Evolutionary conservation across 1,139 yeast genomes (phyloP), one percentile per base, ranked within the genome.

Genomic region (Magnusiomyces clavatus): DNA sequence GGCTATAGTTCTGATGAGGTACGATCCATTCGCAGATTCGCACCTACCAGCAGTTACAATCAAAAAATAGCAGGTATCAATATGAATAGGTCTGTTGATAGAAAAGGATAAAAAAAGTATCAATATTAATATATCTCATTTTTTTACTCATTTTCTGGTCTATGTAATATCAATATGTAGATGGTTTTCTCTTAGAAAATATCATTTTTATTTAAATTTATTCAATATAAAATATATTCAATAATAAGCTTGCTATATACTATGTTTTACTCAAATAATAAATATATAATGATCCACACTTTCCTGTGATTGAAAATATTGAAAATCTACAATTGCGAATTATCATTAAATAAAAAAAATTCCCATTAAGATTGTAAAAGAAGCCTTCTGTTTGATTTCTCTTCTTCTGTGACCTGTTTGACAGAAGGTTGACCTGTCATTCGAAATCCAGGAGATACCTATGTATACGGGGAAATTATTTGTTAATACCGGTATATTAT

Each of bases 1-100:
- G 98, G 98, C 1, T 88, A 83, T 67, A 80, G 95, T 16, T 80
- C 88, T 60, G 98, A 92, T 68, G 97, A 90, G 63, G 84, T 90
- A 47, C 77, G 95, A 60, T 81, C 87, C 57, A 83, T 88, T 24
- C 76, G 96, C 60, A 85, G 86, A 66, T 83, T 89, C 78, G 82
- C 77, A 51, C 92, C 97, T 2, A 82, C 86, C 43, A 68, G 77
- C 20, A 71, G 80, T 34, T 90, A 92, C 64, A 78, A 75, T 55
- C 89, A 85, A 61, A 86, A 86, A 67, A 60, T 84, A 47, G 77
- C 79, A 48, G 87, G 86, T 40, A 80, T 85, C 34, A 77, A 75
- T 51, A 76, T 74, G 63, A 65, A 70, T 24, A 66, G 69, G 50
- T 63, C 71, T 12, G 70, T 74, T 8, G 67, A 68, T 6, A 64